A percentile compares a stretch with the other conserved stretches of the same genome.
Evolutionary conservation across 1,284 basidiomycete genomes (phyloP).

Genomic region (Thelephora terrestris): DNA sequence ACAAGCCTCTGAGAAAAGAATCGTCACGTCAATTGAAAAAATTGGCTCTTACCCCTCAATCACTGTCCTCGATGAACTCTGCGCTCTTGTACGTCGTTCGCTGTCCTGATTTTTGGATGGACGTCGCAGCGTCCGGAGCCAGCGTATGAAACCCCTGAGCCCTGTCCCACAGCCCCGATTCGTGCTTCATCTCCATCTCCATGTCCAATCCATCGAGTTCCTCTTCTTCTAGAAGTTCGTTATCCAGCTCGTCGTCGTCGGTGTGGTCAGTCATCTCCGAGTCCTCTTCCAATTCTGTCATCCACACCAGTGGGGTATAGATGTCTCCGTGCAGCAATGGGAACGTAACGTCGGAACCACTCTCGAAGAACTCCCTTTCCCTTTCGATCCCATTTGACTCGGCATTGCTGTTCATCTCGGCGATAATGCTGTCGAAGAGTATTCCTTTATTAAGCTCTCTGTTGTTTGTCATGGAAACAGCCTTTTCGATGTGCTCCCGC

Average conservation of each 20-base stretch:
- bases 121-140: too few species aligned
- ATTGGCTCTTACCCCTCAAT: background rate
- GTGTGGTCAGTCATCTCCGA: constrained; percentile 28
- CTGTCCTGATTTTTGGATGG: too few species aligned
- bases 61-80: constrained; percentile 4
- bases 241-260: constrained; percentile 31
- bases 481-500: constrained; percentile 3
- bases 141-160: too few species aligned
- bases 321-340: constrained; percentile 14
- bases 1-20: too few species aligned
- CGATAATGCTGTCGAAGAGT: background rate
- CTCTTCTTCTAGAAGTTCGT: constrained; percentile 39
- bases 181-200: constrained; percentile 12
- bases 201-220: constrained; percentile 33
- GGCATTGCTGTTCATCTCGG: background rate
- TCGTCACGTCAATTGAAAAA: too few species aligned
- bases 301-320: constrained; percentile 1
- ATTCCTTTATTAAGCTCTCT: background rate
- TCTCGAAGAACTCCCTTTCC: constrained; percentile 1
- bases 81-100: constrained; percentile 3
- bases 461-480: constrained; percentile 7
- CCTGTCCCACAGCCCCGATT: constrained; percentile 23
- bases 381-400: background rate
- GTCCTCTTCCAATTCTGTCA: constrained; percentile 13
- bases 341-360: constrained; percentile 19